Evolutionary conservation across 768 basidiomycete genomes (phyloP), one percentile per base, ranked within the genome.

Genomic region (Tricholoma furcatifolium): DNA sequence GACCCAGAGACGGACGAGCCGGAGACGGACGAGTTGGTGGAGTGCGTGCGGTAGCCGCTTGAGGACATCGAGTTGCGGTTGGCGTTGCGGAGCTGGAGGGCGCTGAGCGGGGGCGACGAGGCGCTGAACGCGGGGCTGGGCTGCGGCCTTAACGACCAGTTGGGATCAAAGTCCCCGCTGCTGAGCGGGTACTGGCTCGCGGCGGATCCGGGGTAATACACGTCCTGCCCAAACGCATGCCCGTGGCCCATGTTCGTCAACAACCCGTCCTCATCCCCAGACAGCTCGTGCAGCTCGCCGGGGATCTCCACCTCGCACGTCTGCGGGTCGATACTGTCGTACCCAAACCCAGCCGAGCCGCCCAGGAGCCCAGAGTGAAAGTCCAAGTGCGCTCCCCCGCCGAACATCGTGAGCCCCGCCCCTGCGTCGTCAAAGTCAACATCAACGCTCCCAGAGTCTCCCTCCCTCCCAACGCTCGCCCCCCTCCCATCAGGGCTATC

Each of bases 251-350:
- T 44, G 46, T 61, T 7, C 27, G 27, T 68, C 23, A 81, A 70
- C 18, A 80, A 67, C 15, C 81, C 82, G 55, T 82, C 81, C 63
- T 82, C 80, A 56, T 81, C 81, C 31, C 78, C 77, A 23, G 73
- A 71, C 32, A 82, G 74, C 35, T 82, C 81, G 21, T 74, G 73
- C 54, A 82, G 69, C 41, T 73, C 73, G 3, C 82, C 83, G 20
- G 68, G 70, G 30, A 86, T 76, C 69, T 85, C 85, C 30, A 84
- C 75, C 64, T 82, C 82, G 57, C 79, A 85, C 70, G 80, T 77
- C 55, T 72, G 72, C 54, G 82, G 74, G 63, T 82, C 74, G 27
- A 77, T 70, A 27, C 73, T 65, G 8, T 40, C 45, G 23, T 63
- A 65, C 32, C 45, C 12, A 30, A 58, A 2, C 4, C 54, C 30